These are phyloP conservation scores for Termitomyces heimii DNA, from an alignment of 768 basidiomycete genomes.

Conservation along the genomic window DNA sequence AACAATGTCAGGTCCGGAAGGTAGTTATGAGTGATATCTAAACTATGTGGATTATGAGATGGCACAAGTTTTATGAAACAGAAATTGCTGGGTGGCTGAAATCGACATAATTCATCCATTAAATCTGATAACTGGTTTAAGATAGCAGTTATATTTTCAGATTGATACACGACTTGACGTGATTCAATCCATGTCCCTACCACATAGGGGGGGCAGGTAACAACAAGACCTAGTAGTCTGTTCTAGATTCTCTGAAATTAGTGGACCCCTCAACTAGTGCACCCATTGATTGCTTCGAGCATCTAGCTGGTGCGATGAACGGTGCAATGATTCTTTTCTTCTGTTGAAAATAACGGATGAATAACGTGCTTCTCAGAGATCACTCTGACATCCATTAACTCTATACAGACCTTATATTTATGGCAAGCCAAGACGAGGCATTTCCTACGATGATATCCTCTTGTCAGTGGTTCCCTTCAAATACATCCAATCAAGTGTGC, in stretches of 20 bases:
- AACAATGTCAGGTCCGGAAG: not conserved
- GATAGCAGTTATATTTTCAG: not conserved
- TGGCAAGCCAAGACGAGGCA: not conserved
- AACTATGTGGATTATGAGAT: not conserved
- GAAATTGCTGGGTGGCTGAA: not conserved
- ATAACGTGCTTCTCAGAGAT: not conserved
- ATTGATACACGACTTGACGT: not conserved
- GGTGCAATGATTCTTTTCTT: not conserved
- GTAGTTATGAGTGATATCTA: not conserved
- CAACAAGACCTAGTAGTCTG: not conserved
- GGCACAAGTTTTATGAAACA: not conserved
- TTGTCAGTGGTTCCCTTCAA: too few relatives aligned
- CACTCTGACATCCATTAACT: not conserved
- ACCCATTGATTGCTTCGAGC: not conserved
- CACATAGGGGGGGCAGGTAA: not conserved
- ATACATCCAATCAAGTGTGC: too few relatives aligned
- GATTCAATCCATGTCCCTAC: not conserved
- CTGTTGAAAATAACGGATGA: not conserved
- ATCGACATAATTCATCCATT: not conserved
- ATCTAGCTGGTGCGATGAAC: not conserved
- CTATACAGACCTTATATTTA: not conserved
- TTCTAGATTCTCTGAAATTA: too few relatives aligned
- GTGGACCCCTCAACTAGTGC: too few relatives aligned
- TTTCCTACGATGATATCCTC: too few relatives aligned
- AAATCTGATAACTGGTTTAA: not conserved